phyloP scores from a whole-genome alignment of 169 alveolate species.

The Plasmodium knowlesi region DNA sequence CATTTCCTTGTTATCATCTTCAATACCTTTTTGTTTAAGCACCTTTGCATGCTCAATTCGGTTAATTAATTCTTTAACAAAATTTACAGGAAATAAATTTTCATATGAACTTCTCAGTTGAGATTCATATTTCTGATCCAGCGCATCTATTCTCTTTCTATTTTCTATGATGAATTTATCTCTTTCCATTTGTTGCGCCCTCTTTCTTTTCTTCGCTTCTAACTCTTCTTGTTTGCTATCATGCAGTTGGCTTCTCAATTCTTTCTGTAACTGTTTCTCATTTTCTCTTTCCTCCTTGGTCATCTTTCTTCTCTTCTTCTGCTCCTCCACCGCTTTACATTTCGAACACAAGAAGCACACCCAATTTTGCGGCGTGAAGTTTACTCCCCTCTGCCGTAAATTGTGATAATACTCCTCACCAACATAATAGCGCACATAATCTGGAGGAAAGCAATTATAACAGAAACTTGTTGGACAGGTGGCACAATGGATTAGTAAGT shows the following conservation, averaged over 20 bases:
- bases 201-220: conserved; percentile 76
- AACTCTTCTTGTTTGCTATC: conserved; percentile 81
- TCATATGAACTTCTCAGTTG: conserved; percentile 80
- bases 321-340: conserved; percentile 92
- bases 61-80: conserved; percentile 80
- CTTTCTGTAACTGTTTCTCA: conserved; percentile 87
- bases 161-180: conserved; percentile 70
- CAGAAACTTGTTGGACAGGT: conserved; percentile 93
- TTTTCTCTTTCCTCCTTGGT: conserved; percentile 87
- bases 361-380: conserved; percentile 89
- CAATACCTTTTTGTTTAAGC: conserved; percentile 66
- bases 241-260: conserved; percentile 83
- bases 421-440: conserved; percentile 86
- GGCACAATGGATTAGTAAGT: conserved; percentile 92
- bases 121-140: conserved; percentile 78
- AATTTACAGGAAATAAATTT: conserved; percentile 80
- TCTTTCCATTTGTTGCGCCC: conserved; percentile 72
- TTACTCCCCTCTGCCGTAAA: conserved; percentile 90
- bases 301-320: conserved; percentile 88
- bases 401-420: conserved; percentile 90
- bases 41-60: conserved; percentile 77
- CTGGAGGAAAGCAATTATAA: conserved; percentile 94
- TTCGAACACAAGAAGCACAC: conserved; percentile 91
- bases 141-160: conserved; percentile 73
- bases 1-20: conserved; percentile 78